These are phyloP conservation scores for Wickerhamomyces chaumierensis DNA, from an alignment of 805 yeast species.

Conservation along the genomic window DNA sequence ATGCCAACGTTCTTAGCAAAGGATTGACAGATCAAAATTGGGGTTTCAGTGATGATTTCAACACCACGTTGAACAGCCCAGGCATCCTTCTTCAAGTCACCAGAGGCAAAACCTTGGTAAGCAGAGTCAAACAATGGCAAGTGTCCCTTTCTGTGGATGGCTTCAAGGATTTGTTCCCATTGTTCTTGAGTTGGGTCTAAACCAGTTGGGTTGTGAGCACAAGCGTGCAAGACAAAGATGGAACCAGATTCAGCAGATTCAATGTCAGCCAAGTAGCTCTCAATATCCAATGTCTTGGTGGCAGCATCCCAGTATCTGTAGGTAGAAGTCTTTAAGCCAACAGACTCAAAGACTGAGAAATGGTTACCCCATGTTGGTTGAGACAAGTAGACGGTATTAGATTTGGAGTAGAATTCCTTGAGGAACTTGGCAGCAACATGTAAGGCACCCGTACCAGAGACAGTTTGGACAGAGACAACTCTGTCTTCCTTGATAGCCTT, in stretches of 20 bases:
- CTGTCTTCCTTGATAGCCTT: constrained; percentile 34
- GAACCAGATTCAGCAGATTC: constrained; percentile 65
- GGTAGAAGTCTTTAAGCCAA: constrained; percentile 53
- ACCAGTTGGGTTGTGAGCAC: constrained; percentile 98
- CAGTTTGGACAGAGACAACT: constrained; percentile 58
- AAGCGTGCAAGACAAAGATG: constrained; percentile 76
- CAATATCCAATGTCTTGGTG: constrained; percentile 59
- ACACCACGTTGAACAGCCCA: constrained; percentile 62
- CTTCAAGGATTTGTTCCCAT: constrained; percentile 64
- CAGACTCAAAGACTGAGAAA: constrained; percentile 61
- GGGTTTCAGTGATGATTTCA: constrained; percentile 30
- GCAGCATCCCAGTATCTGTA: constrained; percentile 83
- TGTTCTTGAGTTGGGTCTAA: constrained; percentile 79
- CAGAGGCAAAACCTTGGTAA: constrained; percentile 95
- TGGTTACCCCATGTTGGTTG: constrained; percentile 99
- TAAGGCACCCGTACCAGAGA: constrained; percentile 86
- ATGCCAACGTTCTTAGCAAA: constrained; percentile 95
- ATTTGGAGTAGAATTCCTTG: constrained; percentile 21
- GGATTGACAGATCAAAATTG: constrained; percentile 79
- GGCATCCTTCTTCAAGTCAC: constrained; percentile 74
- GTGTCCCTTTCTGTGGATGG: constrained; percentile 49
- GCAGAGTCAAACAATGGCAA: constrained; percentile 88
- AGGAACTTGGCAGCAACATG: constrained; percentile 66
- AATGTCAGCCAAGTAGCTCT: constrained; percentile 56
- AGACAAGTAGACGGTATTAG: constrained; percentile 54